Evolutionary conservation across 2,329 filamentous ascomycete species (phyloP).

Genomic region (Cyphellophora attinorum): DNA sequence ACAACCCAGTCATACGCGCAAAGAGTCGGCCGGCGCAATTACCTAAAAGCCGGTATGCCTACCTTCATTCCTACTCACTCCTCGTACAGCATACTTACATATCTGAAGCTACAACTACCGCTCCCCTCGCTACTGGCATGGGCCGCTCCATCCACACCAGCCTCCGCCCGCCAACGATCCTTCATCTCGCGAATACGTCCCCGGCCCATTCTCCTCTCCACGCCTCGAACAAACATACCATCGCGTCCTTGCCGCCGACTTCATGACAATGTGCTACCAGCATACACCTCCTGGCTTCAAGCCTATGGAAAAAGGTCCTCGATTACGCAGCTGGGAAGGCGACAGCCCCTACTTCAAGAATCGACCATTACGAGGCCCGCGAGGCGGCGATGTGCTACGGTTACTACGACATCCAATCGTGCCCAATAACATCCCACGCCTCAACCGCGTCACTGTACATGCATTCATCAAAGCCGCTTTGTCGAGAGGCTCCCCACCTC

Average conservation of each 20-base stretch:
- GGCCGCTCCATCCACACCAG: conserved; percentile 86
- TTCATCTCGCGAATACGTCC: conserved; percentile 75
- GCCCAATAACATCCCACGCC: conserved; percentile 76
- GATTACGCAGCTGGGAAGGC: conserved; percentile 77
- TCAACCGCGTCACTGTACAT: conserved; percentile 74
- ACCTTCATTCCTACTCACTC: not conserved
- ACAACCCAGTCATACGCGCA: conserved; percentile 39
- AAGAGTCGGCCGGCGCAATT: conserved; percentile 26
- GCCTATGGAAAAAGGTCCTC: conserved; percentile 47
- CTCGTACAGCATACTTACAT: not conserved
- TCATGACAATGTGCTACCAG: conserved; percentile 79
- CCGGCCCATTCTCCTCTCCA: conserved; percentile 81
- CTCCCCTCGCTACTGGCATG: conserved; percentile 87
- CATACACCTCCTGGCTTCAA: conserved; percentile 73
- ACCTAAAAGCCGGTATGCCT: conserved; percentile 29
- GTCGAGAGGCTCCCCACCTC: conserved; percentile 58
- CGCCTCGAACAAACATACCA: conserved; percentile 86
- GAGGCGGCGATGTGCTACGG: conserved; percentile 57
- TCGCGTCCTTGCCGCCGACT: conserved; percentile 73
- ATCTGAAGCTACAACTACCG: conserved; percentile 80
- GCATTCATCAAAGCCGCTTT: conserved; percentile 60
- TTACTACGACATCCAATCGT: conserved; percentile 49
- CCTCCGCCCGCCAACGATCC: conserved; percentile 80
- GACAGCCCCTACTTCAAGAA: conserved; percentile 93
- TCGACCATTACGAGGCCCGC: conserved; percentile 71